Conservation (phyloP, 352 stramenopile genomes). For the Lagenidium sp. region DNA sequence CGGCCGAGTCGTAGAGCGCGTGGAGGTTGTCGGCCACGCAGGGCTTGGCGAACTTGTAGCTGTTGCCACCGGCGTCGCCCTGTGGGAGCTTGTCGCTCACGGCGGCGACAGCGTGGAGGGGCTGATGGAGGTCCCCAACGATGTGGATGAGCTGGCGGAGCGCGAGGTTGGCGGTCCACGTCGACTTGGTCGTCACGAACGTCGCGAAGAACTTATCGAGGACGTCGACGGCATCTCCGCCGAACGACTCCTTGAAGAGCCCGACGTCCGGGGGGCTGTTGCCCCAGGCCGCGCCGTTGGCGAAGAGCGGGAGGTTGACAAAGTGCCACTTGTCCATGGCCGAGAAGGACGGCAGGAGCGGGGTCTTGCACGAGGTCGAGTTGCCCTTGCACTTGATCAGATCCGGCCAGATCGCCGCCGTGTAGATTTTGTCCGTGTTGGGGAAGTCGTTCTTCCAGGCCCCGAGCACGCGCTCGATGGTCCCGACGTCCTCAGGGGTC, state of each 20-base stretch:
- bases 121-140: conserved; percentile 54
- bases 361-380: conserved; percentile 7
- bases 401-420: conserved; percentile 24
- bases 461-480: conserved; percentile 15
- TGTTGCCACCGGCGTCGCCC: conserved; percentile 53
- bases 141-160: conserved; percentile 69
- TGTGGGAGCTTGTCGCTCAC: conserved; percentile 32
- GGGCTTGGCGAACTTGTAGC: conserved; percentile 32
- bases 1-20: conserved; percentile 50
- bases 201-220: conserved; percentile 36
- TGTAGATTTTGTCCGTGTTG: conserved; percentile 20
- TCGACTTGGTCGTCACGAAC: conserved; percentile 51
- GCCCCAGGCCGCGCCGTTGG: conserved; percentile 29
- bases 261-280: conserved; percentile 28
- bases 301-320: conserved; percentile 48
- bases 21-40: conserved; percentile 59
- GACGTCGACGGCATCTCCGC: conserved; percentile 29
- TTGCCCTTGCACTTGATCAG: conserved; percentile 22
- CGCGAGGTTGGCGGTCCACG: conserved; percentile 49
- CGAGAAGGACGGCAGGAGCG: conserved; percentile 26
- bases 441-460: conserved; percentile 17
- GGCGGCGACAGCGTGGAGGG: conserved; percentile 38
- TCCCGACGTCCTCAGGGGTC: conserved; percentile 9
- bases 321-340: conserved; percentile 63
- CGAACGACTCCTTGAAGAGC: conserved; percentile 42